A percentile compares a stretch with the other conserved stretches of the same genome.
These are phyloP conservation scores for Thalassia testudinum DNA, from an alignment of 116 monocot species.

Conservation along the genomic window DNA sequence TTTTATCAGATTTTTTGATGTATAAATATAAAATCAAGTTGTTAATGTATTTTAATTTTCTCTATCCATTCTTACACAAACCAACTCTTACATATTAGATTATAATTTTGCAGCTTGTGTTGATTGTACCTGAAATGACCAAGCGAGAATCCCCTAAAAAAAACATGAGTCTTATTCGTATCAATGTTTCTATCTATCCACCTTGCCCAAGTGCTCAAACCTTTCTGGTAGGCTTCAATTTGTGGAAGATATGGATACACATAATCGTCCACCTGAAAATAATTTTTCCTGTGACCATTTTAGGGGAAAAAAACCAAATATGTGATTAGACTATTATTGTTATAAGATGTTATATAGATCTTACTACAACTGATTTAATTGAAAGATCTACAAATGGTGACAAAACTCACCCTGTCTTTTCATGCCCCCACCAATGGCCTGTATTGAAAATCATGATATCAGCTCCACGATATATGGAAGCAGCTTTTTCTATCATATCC, in stretches of 20 bases:
- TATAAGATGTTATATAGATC: background rate
- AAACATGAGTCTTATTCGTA: conserved; percentile 54
- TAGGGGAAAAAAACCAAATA: background rate
- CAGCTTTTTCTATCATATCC: conserved; percentile 62
- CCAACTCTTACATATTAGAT: too few relatives aligned
- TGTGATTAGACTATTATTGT: background rate
- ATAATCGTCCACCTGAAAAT: too few relatives aligned
- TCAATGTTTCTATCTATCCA: too few relatives aligned
- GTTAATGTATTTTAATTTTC: too few relatives aligned
- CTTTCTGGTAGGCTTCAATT: conserved; percentile 71
- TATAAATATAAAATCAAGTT: too few relatives aligned
- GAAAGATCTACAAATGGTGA: background rate
- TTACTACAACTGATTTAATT: background rate
- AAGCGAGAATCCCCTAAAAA: conserved; percentile 81
- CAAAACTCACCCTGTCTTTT: conserved; percentile 65
- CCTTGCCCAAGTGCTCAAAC: too few relatives aligned
- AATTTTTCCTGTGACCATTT: conserved; percentile 68
- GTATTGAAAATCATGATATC: conserved; percentile 85
- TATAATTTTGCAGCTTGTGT: too few relatives aligned
- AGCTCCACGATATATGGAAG: conserved; percentile 35
- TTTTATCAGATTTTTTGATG: too few relatives aligned
- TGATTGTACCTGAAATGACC: conserved; percentile 88
- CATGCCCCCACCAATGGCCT: conserved; percentile 97
- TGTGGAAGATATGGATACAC: too few relatives aligned
- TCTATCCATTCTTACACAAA: too few relatives aligned